Evolutionary conservation across 2,329 filamentous ascomycete genomes (phyloP).

Genomic region (Daldinia sp.): DNA sequence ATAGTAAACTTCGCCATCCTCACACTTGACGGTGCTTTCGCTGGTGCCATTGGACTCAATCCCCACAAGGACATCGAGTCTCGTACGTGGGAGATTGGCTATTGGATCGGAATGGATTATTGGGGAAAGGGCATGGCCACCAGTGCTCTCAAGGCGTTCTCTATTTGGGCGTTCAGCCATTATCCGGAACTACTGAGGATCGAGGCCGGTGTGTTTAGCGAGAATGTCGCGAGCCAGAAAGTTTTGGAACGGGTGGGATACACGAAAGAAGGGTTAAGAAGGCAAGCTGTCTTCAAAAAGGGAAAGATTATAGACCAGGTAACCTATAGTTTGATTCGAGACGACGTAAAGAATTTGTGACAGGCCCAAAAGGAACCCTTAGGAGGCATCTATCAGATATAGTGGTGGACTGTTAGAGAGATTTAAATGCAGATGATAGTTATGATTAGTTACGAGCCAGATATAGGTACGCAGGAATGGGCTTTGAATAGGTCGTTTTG

Average conservation of each 20-base stretch:
- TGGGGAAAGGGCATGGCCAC: constrained; percentile 59
- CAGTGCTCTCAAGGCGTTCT: constrained; percentile 51
- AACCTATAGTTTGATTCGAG: constrained; percentile 51
- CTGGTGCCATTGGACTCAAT: constrained; percentile 54
- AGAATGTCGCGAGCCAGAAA: constrained; percentile 53
- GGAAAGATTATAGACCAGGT: constrained; percentile 51
- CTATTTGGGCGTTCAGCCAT: constrained; percentile 55
- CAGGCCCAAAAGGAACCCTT: no score
- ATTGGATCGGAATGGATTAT: constrained; percentile 53
- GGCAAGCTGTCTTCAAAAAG: constrained; percentile 53
- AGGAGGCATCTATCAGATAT: no score
- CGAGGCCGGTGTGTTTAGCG: constrained; percentile 50
- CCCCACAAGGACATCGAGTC: constrained; percentile 50
- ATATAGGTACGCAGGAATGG: no score
- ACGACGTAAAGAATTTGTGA: constrained; percentile 41
- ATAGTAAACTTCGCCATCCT: constrained; percentile 50
- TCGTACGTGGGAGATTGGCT: constrained; percentile 58
- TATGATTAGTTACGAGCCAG: no score
- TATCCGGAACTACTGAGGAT: constrained; percentile 53
- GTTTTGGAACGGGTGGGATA: constrained; percentile 57
- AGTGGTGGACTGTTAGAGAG: no score
- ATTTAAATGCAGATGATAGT: no score
- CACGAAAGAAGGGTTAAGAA: constrained; percentile 53
- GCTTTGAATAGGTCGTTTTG: no score
- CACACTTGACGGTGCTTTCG: constrained; percentile 44